Evolutionary conservation across 73 alveolate genomes (phyloP).

Genomic region (Blepharisma stoltei): DNA sequence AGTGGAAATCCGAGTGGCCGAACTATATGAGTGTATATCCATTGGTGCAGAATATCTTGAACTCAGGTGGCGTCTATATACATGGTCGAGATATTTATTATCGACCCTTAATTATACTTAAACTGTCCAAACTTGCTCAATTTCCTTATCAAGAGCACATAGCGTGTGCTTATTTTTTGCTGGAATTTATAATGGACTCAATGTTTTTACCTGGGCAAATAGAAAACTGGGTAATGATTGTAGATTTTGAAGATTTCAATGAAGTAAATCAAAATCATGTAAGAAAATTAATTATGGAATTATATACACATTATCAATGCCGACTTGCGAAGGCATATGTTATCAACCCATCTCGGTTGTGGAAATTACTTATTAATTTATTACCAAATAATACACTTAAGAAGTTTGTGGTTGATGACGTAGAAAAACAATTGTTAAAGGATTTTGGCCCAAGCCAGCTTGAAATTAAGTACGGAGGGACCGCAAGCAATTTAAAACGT

Average conservation of each 20-base stretch:
- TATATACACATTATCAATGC: conserved; percentile 30
- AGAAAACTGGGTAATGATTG: conserved; percentile 58
- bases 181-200: conserved; percentile 40
- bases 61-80: conserved; percentile 26
- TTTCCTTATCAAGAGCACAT: not conserved
- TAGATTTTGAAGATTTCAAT: conserved; percentile 31
- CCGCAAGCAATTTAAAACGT: conserved; percentile 21
- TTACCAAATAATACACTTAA: not conserved
- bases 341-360: conserved; percentile 1
- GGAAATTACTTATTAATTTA: not conserved
- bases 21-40: conserved; percentile 9
- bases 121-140: not conserved
- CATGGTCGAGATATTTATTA: conserved; percentile 36
- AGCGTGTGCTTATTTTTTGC: conserved; percentile 34
- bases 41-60: not conserved
- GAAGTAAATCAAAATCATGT: not conserved
- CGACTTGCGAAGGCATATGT: conserved; percentile 25
- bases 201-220: conserved; percentile 69
- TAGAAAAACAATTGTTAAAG: not conserved
- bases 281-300: not conserved
- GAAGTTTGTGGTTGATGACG: not conserved
- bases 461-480: conserved; percentile 37
- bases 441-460: conserved; percentile 28
- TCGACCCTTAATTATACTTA: conserved; percentile 41
- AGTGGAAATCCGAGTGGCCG: conserved; percentile 16